Percentiles rank a stretch among this genome's conserved stretches.
phyloP scores from a whole-genome alignment of 169 alveolate genomes.

The Perkinsus chesapeaki region DNA sequence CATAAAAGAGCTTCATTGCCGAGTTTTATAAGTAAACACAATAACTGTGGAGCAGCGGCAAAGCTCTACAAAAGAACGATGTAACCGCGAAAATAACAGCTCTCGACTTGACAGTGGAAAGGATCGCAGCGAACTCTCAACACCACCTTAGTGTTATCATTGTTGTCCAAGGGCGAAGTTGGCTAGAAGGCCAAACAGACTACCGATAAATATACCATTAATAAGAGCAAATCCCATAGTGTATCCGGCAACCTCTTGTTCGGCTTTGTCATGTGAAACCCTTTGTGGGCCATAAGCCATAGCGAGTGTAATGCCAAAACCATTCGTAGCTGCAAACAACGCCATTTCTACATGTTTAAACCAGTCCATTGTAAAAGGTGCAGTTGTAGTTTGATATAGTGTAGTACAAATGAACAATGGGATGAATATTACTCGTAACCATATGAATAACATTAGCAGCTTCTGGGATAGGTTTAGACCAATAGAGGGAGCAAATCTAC shows the following conservation, averaged over 20 bases:
- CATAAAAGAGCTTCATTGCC: background rate
- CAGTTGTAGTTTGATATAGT: background rate
- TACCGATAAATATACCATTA: background rate
- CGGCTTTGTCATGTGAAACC: background rate
- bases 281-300: background rate
- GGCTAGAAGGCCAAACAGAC: background rate
- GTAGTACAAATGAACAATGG: background rate
- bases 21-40: too few species aligned
- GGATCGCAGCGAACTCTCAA: too few species aligned
- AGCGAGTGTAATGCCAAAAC: background rate
- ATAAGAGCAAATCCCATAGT: background rate
- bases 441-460: background rate
- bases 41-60: too few species aligned
- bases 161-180: background rate
- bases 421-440: background rate
- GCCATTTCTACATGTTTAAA: background rate
- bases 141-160: too few species aligned
- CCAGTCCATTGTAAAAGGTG: background rate
- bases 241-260: background rate
- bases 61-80: too few species aligned
- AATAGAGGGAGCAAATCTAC: background rate
- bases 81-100: too few species aligned
- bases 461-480: background rate
- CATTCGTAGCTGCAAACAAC: background rate
- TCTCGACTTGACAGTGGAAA: too few species aligned